Conservation (phyloP, 225 moss, liverwort and hornwort genomes). For the Rhytidiadelphus loreus region DNA sequence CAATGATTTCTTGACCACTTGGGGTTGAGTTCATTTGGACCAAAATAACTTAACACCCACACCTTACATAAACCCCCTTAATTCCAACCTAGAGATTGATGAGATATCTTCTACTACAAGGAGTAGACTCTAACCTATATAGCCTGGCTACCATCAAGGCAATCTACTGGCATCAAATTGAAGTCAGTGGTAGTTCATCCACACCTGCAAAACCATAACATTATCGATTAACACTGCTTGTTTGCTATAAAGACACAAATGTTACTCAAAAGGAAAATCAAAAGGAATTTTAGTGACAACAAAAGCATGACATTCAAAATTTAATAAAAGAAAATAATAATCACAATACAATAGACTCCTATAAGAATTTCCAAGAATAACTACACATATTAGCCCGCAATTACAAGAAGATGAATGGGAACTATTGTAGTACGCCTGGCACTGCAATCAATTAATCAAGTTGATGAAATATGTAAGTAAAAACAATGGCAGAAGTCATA, state of each 20-base stretch:
- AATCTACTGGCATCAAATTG: conserved; percentile 90
- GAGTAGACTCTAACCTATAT: conserved; percentile 44
- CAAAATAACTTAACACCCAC: neutral
- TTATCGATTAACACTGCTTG: neutral
- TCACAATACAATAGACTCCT: neutral
- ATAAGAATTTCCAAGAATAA: neutral
- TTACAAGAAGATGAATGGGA: conserved; percentile 83
- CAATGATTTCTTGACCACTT: neutral
- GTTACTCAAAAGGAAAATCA: neutral
- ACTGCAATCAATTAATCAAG: conserved; percentile 19
- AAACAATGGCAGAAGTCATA: neutral
- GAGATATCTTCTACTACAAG: neutral
- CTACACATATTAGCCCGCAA: conserved; percentile 68
- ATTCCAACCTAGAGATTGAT: neutral
- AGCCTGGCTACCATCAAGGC: conserved; percentile 86
- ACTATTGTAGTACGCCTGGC: conserved; percentile 80
- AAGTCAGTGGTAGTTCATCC: conserved; percentile 92
- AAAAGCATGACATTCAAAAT: neutral
- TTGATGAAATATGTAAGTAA: neutral
- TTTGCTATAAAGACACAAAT: neutral
- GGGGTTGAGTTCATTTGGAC: neutral
- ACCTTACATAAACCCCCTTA: neutral
- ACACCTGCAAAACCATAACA: conserved; percentile 43
- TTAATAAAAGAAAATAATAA: neutral
- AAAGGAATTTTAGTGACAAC: neutral